A percentile compares a stretch with the other conserved stretches of the same genome.
Conservation (phyloP, 1,139 yeast species). For the Tardiomyces blankii region DNA sequence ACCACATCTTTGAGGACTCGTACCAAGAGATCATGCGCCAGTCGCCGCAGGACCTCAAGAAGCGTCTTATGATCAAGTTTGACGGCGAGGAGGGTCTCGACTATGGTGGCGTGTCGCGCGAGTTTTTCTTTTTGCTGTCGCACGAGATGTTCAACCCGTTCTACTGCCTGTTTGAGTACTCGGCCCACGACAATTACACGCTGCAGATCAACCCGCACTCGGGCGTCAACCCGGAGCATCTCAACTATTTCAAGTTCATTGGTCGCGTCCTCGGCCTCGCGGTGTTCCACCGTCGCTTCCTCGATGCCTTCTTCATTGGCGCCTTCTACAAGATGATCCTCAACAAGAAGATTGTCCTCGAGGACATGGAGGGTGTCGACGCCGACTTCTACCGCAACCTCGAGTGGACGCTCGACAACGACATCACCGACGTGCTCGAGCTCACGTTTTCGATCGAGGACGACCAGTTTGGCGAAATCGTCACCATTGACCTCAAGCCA, state of each 20-base stretch:
- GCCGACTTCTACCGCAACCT: constrained; percentile 90
- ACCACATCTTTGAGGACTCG: constrained; percentile 92
- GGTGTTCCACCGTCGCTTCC: constrained; percentile 93
- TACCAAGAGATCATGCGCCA: constrained; percentile 98
- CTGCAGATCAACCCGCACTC: constrained; percentile 96
- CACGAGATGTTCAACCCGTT: constrained; percentile 99
- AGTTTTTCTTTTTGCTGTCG: constrained; percentile 87
- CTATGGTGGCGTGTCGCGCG: constrained; percentile 98
- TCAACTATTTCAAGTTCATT: constrained; percentile 93
- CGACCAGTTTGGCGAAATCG: constrained; percentile 90
- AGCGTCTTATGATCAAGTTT: constrained; percentile 93
- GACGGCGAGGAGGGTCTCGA: constrained; percentile 99
- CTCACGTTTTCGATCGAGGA: constrained; percentile 92
- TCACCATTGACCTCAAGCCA: constrained; percentile 81
- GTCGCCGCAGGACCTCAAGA: constrained; percentile 94
- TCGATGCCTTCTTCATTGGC: constrained; percentile 97
- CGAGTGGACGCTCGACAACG: constrained; percentile 93
- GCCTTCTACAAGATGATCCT: constrained; percentile 97
- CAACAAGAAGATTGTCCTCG: constrained; percentile 84
- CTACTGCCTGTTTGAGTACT: constrained; percentile 91
- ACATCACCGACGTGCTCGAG: constrained; percentile 76
- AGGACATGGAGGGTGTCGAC: constrained; percentile 98
- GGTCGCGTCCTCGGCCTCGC: constrained; percentile 98
- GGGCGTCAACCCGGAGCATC: constrained; percentile 96
- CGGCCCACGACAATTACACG: constrained; percentile 96